Conservation (phyloP, 225 moss, liverwort and hornwort species). For the Antitrichia curtipendula region DNA sequence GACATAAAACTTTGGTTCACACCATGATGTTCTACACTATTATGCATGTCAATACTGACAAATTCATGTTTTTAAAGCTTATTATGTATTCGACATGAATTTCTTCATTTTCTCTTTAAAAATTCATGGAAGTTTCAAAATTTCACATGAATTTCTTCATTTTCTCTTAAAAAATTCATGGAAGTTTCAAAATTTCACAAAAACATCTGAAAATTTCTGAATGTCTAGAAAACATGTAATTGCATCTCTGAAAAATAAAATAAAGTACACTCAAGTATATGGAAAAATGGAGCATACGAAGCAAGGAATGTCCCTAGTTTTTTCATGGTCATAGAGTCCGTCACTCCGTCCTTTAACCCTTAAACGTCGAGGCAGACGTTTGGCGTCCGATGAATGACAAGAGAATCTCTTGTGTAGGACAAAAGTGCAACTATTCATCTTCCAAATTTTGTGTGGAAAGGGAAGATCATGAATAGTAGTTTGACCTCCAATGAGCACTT, state of each 20-base stretch:
- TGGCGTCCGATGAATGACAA: too few relatives aligned
- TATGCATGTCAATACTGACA: neutral
- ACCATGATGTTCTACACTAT: neutral
- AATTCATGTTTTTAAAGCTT: neutral
- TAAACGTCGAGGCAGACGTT: too few relatives aligned
- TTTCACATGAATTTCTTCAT: too few relatives aligned
- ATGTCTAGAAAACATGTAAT: neutral
- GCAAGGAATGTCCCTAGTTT: neutral
- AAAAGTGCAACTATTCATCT: too few relatives aligned
- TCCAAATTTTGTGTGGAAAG: too few relatives aligned
- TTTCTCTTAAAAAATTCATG: neutral
- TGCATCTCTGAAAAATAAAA: neutral
- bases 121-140: too few relatives aligned
- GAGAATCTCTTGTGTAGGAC: too few relatives aligned
- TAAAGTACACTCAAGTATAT: too few relatives aligned
- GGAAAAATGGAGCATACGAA: neutral
- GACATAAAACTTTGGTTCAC: rapidly evolving
- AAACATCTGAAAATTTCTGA: neutral
- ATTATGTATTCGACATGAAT: neutral
- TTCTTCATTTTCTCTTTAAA: too few relatives aligned
- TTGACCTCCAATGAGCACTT: too few relatives aligned
- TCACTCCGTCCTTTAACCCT: too few relatives aligned
- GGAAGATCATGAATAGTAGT: too few relatives aligned
- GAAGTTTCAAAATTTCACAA: neutral
- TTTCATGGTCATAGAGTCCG: neutral